Conservation (phyloP, 1,284 basidiomycete genomes). For the Gomphus bonarii region DNA sequence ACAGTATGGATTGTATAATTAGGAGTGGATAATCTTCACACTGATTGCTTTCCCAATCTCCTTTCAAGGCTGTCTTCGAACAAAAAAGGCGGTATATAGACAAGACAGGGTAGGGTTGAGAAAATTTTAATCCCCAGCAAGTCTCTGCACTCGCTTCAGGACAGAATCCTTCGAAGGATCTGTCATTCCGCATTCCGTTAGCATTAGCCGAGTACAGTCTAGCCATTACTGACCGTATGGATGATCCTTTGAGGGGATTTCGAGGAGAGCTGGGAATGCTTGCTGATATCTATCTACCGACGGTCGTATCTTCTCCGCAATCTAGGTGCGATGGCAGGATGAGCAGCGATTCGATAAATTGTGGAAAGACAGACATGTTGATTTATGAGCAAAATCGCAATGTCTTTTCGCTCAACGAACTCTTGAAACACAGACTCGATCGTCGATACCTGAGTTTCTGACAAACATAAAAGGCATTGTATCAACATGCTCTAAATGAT, state of each 20-base stretch:
- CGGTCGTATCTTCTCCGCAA: constrained; percentile 94
- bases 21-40: too few species aligned
- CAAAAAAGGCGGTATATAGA: not conserved
- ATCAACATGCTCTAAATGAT: not conserved
- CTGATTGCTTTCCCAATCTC: too few species aligned
- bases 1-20: too few species aligned
- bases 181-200: constrained; percentile 23
- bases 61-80: too few species aligned
- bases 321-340: constrained; percentile 32
- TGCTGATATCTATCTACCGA: constrained; percentile 93
- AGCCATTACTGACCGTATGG: constrained; percentile 60
- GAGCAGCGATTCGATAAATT: not conserved
- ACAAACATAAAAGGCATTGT: not conserved
- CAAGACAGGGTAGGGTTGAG: not conserved
- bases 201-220: not conserved
- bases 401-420: constrained; percentile 85
- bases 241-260: constrained; percentile 95
- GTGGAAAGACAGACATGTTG: constrained; percentile 63
- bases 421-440: constrained; percentile 90
- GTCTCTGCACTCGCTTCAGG: constrained; percentile 94
- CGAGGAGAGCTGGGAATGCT: constrained; percentile 92
- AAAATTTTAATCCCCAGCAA: constrained; percentile 70
- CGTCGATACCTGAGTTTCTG: constrained; percentile 82
- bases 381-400: constrained; percentile 93
- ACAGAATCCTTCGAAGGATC: constrained; percentile 97